Evolutionary conservation across 1,139 yeast species (phyloP), one percentile per base, ranked within the genome.

Genomic region (Lodderomyces orthopsilosis): DNA sequence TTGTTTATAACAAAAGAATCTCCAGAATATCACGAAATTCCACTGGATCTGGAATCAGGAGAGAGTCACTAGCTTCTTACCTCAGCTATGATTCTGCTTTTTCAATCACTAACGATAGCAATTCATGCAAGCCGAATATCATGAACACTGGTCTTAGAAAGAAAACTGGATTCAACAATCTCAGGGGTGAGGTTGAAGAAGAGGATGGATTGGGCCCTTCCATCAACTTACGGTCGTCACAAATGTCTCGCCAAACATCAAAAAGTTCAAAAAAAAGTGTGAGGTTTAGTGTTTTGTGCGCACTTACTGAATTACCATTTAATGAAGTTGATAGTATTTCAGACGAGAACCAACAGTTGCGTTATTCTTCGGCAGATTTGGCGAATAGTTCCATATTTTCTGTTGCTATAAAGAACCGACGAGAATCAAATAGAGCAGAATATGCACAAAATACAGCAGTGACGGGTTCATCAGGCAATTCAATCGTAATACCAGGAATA

Each of bases 401-500:
- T 2, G 53, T 63, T 2, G 64, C 62, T 7, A 42, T 55, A 35
- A 61, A 53, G 45, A 62, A 63, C 37, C 49, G 57, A 34, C 51
- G 49, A 27, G 48, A 45, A 30, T 60, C 67, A 26, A 48, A 49
- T 14, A 55, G 55, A 42, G 56, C 54, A 13, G 48, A 48, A 13
- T 30, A 47, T n/a, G 18, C 42, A 6, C 43, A 38, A 18, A 45
- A 51, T 4, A 33, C 45, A 2, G 45, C 47, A 1, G 35, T 38
- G 6, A 43, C 50, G 18, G 41, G 42, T 10, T 46, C 55, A 9
- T 57, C 68, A 1, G 54, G 59, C 27, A 62, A 62, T 41, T 70
- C 76, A 1, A 73, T 61, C 44, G 77, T 67, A 6, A 79, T 79
- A 46, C 85, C 86, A 0, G 90, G 89, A 3, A 77, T 83, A 39